Percentiles rank a stretch among this genome's conserved stretches.
Evolutionary conservation across 495 filamentous ascomycete genomes (phyloP).

Genomic region (Annulohypoxylon nitens): DNA sequence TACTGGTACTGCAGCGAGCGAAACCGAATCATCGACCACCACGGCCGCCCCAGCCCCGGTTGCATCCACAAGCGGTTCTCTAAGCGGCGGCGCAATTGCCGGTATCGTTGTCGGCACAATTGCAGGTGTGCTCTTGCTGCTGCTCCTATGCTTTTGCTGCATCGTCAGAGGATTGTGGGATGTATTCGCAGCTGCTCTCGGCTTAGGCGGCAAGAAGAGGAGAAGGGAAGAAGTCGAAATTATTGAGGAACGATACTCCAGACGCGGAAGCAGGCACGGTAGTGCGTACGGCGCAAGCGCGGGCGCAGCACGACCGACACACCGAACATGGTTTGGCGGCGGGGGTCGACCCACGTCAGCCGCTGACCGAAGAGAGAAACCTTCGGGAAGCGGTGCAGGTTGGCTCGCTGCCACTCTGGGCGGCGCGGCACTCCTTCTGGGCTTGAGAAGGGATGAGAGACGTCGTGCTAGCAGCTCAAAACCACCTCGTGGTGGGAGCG

Average conservation of each 20-base stretch:
- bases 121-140: slow-evolving; percentile 77
- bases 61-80: slow-evolving; percentile 61
- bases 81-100: slow-evolving; percentile 90
- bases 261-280: slow-evolving; percentile 56
- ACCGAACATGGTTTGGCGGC: slow-evolving; percentile 76
- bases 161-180: slow-evolving; percentile 76
- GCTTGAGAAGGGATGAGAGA: slow-evolving; percentile 76
- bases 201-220: slow-evolving; percentile 64
- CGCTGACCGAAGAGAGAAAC: slow-evolving; percentile 66
- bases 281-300: slow-evolving; percentile 49
- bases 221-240: slow-evolving; percentile 70
- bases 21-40: slow-evolving; percentile 61
- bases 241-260: slow-evolving; percentile 75
- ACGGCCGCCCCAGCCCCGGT: slow-evolving; percentile 57
- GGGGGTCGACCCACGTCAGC: slow-evolving; percentile 65
- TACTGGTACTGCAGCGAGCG: slow-evolving; percentile 56
- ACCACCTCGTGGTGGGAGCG: slow-evolving; percentile 59
- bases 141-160: slow-evolving; percentile 80
- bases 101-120: slow-evolving; percentile 92
- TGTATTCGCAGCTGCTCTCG: slow-evolving; percentile 74
- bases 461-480: slow-evolving; percentile 57
- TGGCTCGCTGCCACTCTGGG: slow-evolving; percentile 67
- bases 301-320: slow-evolving; percentile 53
- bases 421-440: slow-evolving; percentile 77
- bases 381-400: slow-evolving; percentile 59